Evolutionary conservation across 495 filamentous ascomycete genomes (phyloP).

Genomic region (Tuber microsphaerosporum): DNA sequence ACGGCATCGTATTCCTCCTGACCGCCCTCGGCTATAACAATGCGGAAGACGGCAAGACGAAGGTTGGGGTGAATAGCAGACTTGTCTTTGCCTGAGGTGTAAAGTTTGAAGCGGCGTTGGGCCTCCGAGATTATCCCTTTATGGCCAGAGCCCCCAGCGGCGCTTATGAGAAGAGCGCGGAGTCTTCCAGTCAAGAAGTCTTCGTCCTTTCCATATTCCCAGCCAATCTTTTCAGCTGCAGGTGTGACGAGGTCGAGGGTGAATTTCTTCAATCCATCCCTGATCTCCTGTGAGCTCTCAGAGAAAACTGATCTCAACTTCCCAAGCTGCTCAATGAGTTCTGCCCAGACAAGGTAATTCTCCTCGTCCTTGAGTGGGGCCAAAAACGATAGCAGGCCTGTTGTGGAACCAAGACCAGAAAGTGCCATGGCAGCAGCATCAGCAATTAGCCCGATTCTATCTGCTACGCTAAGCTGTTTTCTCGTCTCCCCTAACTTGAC

Average conservation of each 20-base stretch:
- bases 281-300: conserved; percentile 50
- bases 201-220: conserved; percentile 68
- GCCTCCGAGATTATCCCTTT: conserved; percentile 61
- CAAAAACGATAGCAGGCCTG: conserved; percentile 69
- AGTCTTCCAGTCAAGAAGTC: conserved; percentile 75
- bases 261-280: conserved; percentile 63
- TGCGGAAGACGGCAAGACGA: conserved; percentile 69
- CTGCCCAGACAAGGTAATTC: conserved; percentile 82
- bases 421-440: conserved; percentile 88
- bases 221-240: conserved; percentile 71
- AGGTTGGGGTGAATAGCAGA: conserved; percentile 71
- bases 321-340: conserved; percentile 63
- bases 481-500: conserved; percentile 68
- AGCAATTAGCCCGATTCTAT: conserved; percentile 83
- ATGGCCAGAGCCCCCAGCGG: conserved; percentile 68
- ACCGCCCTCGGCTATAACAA: conserved; percentile 63
- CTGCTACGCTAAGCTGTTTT: conserved; percentile 66
- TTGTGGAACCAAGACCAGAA: conserved; percentile 72
- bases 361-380: conserved; percentile 73
- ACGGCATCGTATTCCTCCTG: conserved; percentile 62
- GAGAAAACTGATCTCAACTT: conserved; percentile 61
- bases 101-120: conserved; percentile 65
- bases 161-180: conserved; percentile 67
- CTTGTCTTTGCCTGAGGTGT: conserved; percentile 57
- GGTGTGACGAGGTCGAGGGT: conserved; percentile 61